Evolutionary conservation across 2,329 filamentous ascomycete species (phyloP).

Genomic region (Didymella glomerata): DNA sequence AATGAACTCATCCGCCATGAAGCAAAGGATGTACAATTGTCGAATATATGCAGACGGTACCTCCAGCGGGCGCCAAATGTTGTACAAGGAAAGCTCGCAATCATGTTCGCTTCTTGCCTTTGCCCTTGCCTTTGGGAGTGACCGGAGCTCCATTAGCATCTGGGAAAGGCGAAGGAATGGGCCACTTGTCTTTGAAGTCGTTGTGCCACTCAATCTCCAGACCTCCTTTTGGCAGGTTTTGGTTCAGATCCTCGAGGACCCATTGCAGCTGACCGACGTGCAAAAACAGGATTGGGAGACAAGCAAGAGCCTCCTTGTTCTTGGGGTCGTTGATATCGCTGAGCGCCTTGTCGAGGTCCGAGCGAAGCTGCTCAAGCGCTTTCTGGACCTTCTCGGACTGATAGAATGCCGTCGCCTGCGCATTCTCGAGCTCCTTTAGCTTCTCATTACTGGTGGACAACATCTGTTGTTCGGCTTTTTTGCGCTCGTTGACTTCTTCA

Average conservation of each 20-base stretch:
- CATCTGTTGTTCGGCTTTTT: neutral
- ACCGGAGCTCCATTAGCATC: neutral
- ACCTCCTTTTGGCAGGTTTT: conserved; percentile 16
- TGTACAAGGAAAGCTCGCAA: neutral
- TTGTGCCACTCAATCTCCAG: conserved; percentile 5
- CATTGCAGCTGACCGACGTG: conserved; percentile 19
- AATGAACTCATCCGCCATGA: neutral
- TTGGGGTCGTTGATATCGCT: conserved; percentile 14
- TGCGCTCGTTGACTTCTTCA: neutral
- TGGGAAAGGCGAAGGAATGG: neutral
- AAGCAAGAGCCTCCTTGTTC: conserved; percentile 15
- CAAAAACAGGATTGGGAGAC: conserved; percentile 6
- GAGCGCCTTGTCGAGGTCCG: conserved; percentile 17
- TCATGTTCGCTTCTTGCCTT: neutral
- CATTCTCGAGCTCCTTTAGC: neutral
- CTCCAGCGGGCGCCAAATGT: neutral
- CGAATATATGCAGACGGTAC: neutral
- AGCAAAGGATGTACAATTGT: neutral
- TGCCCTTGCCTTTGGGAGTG: neutral
- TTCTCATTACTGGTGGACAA: neutral
- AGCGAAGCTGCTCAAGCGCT: neutral
- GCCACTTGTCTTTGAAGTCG: neutral
- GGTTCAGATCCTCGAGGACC: conserved; percentile 21
- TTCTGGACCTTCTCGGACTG: neutral
- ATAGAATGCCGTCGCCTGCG: neutral